A percentile compares a stretch with the other conserved stretches of the same genome.
phyloP scores from a whole-genome alignment of 805 yeast genomes.

The Isabelozyma heimii region DNA sequence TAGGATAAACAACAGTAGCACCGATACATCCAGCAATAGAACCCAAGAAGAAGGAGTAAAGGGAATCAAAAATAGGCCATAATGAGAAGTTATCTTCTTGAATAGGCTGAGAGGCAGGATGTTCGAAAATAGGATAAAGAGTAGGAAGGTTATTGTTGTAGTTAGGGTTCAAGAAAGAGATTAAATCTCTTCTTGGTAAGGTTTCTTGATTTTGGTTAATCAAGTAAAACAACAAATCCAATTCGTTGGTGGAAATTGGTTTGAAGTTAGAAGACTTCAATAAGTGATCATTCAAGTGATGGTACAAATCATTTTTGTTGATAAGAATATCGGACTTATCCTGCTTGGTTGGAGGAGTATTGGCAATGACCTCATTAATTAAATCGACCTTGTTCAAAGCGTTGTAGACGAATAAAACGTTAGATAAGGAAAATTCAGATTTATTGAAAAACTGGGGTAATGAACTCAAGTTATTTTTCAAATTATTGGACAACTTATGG shows the following conservation, averaged over 20 bases:
- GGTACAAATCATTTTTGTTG: slow-evolving; percentile 38
- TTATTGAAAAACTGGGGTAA: slow-evolving; percentile 36
- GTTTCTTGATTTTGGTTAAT: slow-evolving; percentile 36
- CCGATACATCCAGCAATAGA: slow-evolving; percentile 97
- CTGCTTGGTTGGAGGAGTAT: slow-evolving; percentile 41
- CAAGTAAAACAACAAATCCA: slow-evolving; percentile 40
- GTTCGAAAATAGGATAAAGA: slow-evolving; percentile 38
- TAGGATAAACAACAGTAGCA: slow-evolving; percentile 96
- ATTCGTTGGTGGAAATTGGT: slow-evolving; percentile 37
- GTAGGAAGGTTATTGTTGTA: slow-evolving; percentile 34
- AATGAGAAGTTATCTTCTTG: slow-evolving; percentile 39
- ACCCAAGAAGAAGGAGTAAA: slow-evolving; percentile 85
- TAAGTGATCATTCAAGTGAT: slow-evolving; percentile 42
- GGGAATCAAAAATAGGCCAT: slow-evolving; percentile 61
- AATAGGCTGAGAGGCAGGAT: slow-evolving; percentile 39
- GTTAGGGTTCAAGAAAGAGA: slow-evolving; percentile 57
- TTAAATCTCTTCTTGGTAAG: slow-evolving; percentile 41
- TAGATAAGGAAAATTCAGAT: slow-evolving; percentile 32
- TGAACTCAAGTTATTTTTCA: slow-evolving; percentile 30
- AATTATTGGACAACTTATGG: slow-evolving; percentile 38
- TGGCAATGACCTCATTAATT: slow-evolving; percentile 44
- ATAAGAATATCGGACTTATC: slow-evolving; percentile 42
- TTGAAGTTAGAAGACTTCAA: slow-evolving; percentile 42
- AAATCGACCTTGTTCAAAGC: slow-evolving; percentile 41
- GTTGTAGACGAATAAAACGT: slow-evolving; percentile 39